Evolutionary conservation across 2,329 filamentous ascomycete genomes (phyloP), one percentile per base, ranked within the genome.

Genomic region (Aspergillus cejpii): DNA sequence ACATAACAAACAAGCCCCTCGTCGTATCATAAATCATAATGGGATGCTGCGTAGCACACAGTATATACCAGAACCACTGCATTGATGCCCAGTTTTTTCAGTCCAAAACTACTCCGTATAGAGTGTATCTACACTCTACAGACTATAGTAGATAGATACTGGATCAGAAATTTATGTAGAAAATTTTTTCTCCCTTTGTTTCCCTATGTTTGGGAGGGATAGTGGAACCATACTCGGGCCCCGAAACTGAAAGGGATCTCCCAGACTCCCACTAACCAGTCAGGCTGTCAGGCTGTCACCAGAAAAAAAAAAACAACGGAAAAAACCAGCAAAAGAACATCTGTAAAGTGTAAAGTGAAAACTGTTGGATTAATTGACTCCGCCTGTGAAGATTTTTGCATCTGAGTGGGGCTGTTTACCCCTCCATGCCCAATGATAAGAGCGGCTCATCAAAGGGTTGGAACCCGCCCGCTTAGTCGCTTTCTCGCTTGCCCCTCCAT

Each of bases 401-500:
- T 37, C 20, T 34, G 45, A 46, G 59, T 60, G 61, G 58, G 53
- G 56, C 53, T 8, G 28, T 28, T 51, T 44, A 56, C 53, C 54
- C 53, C 54, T 56, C 47, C 46, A 53, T 42, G 51, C 37, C 62
- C 63, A 65, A 65, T 63, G 45, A 58, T 23, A 45, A 37, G 15
- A 33, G 26, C 10, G 28, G 45, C 45, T 49, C 52, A 50, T 45
- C 51, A 52, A n/a, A 65, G 59, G 60, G 59, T 62, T 67, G 59
- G 58, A 61, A 53, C 62, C 60, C 57, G 56, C 56, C n/a, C 52
- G 58, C 58, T 58, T 56, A 62, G 59, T 66, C 59, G 57, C 58
- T 55, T 50, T 56, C 65, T 68, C 62, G 66, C 61, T 68, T 67
- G 64, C 67, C 67, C 66, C 67, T 69, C 67, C 67, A 70, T 70